These are phyloP conservation scores for Penicillium sp. DNA, from an alignment of 2,329 filamentous ascomycete genomes.

Conservation along the genomic window DNA sequence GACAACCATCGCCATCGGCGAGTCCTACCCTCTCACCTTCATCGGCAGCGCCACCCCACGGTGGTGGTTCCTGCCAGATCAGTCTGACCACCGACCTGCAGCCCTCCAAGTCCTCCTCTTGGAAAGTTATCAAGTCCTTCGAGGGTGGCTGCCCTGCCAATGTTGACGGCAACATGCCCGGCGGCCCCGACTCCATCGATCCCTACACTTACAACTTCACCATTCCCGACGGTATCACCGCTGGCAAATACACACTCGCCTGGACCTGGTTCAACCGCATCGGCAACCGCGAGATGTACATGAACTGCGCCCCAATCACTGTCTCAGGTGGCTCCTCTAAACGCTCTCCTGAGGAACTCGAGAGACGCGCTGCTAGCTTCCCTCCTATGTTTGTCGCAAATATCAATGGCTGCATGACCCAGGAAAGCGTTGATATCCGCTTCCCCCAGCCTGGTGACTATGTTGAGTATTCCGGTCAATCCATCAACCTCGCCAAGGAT, in stretches of 20 bases:
- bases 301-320: constrained; percentile 82
- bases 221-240: constrained; percentile 68
- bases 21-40: constrained; percentile 62
- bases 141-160: constrained; percentile 79
- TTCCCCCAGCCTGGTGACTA: constrained; percentile 67
- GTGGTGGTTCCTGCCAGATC: constrained; percentile 89
- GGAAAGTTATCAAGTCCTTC: constrained; percentile 87
- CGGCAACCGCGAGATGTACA: constrained; percentile 95
- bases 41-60: constrained; percentile 74
- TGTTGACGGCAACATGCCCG: constrained; percentile 57
- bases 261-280: constrained; percentile 96
- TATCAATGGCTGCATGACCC: constrained; percentile 59
- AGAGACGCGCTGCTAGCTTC: constrained; percentile 59
- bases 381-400: constrained; percentile 77
- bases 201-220: constrained; percentile 65
- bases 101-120: constrained; percentile 65
- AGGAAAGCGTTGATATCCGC: constrained; percentile 55
- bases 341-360: constrained; percentile 37
- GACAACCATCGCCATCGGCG: constrained; percentile 65
- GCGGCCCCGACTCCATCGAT: constrained; percentile 44
- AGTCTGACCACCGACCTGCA: constrained; percentile 74
- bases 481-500: constrained; percentile 34
- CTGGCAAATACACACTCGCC: constrained; percentile 75
- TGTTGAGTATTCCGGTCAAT: constrained; percentile 50
- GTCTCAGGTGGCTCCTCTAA: constrained; percentile 57